Base-by-base conservation (phyloP, 1,284 basidiomycete genomes). In the Microbotryum silenes-acaulis region DNA sequence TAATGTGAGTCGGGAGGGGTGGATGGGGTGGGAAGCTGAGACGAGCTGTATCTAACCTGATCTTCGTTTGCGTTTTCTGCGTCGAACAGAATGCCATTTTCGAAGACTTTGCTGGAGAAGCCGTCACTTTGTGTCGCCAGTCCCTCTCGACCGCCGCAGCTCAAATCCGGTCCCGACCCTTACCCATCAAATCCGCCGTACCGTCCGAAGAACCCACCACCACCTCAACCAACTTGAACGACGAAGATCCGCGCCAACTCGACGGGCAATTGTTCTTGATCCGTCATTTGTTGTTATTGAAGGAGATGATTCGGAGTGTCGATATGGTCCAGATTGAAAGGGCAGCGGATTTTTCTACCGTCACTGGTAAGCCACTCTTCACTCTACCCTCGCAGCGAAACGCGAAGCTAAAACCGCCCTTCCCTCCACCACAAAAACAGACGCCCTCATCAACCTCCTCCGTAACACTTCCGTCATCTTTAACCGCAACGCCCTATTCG, bases 61-160 rank as follows among this genome's bases (percentile, higher is more conserved):
- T 18, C 18, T 46, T n/a, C 6, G 25, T 16, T 6, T 18, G 27
- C 29, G n/a, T 45, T 1, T 1, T 10, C 50, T 55, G 12, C 10
- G 3, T 18, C 25, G 51, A 25, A 44, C 68, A 93, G 90, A 84
- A 87, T 20, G 86, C 85, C 2, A 92, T 96, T 63, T 97, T 94
- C 67, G 87, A 90, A 71, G 92, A 96, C 72, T 87, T 96, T 51
- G 90, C 92, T 0, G 88, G 91, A 74, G 91, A 96, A 76, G 89
- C 91, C 0, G 81, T 94, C 42, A 80, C 81, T 18, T 78, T 91
- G 4, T 93, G 91, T 73, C 83, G 86, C 47, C 80, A 85, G 63
- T 91, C 90, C 0, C 81, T 96, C 8, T 77, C 86, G 23, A 75
- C 81, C 6, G 89, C 88, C 0, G 80, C 88, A 0, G 81, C 86